These are phyloP conservation scores for Phellopilus nigrolimitatus DNA, from an alignment of 1,284 basidiomycete species.

Conservation along the genomic window DNA sequence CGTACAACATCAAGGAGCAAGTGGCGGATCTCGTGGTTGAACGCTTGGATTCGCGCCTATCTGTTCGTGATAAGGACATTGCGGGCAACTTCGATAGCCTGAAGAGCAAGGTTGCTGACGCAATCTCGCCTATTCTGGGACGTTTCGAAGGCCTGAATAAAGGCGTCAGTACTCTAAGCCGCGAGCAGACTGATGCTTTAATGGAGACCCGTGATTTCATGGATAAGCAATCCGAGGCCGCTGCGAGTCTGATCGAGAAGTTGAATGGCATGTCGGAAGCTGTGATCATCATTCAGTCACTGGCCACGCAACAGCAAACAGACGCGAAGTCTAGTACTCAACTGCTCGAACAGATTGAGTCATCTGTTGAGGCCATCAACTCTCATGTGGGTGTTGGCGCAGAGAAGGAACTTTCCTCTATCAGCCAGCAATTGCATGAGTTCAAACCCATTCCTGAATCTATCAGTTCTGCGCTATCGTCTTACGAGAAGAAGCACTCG, in stretches of 20 bases:
- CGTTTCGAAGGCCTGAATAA: slow-evolving; percentile 40
- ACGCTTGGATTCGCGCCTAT: slow-evolving; percentile 70
- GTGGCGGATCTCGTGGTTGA: slow-evolving; percentile 82
- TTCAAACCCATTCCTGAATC: slow-evolving; percentile 54
- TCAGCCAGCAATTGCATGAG: slow-evolving; percentile 50
- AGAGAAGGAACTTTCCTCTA: slow-evolving; percentile 43
- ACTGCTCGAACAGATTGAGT: slow-evolving; percentile 27
- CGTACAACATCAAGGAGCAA: slow-evolving; percentile 79
- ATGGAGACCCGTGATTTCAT: not conserved
- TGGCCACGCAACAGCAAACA: slow-evolving; percentile 9
- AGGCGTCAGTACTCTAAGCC: slow-evolving; percentile 1
- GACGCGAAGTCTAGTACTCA: not conserved
- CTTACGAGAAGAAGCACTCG: slow-evolving; percentile 54
- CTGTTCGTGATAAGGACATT: slow-evolving; percentile 57
- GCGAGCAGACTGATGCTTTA: slow-evolving; percentile 6
- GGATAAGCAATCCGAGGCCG: slow-evolving; percentile 2
- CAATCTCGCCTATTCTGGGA: slow-evolving; percentile 43
- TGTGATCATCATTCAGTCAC: slow-evolving; percentile 6
- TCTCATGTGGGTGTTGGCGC: slow-evolving; percentile 40
- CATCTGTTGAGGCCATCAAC: slow-evolving; percentile 38
- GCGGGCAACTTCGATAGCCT: slow-evolving; percentile 59
- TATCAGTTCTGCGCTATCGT: slow-evolving; percentile 48
- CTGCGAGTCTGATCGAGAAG: slow-evolving; percentile 1
- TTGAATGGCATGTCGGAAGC: slow-evolving; percentile 8
- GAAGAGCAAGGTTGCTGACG: slow-evolving; percentile 48